Base-by-base conservation (phyloP, 2,329 filamentous ascomycete species). In the Trichoderma atroviride region DNA sequence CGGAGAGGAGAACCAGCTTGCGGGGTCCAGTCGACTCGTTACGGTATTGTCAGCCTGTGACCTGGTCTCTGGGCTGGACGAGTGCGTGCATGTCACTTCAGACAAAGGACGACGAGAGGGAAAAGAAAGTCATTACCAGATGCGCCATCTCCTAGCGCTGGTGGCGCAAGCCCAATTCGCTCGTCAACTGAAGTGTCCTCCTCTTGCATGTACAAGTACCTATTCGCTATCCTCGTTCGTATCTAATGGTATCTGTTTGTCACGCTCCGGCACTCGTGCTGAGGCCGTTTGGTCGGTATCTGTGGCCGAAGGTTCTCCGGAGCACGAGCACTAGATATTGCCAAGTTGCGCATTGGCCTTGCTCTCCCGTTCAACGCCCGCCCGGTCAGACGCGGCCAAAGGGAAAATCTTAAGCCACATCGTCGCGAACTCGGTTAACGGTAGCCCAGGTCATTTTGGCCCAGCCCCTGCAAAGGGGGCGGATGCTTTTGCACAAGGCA, bases 401-500 rank as follows among this genome's bases (percentile, higher is more conserved):
- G 6, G 11, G 33, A 57, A 63, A 35, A 57, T 24, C 27, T 24
- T 59, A 11, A 16, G 27, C 40, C 40, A 66, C 50, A 35, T 59
- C 63, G 55, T 66, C 53, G 50, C 63, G 29, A 24, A 66, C 63
- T 66, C 63, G 63, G 55, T 37, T 58, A 66, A 37, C 37, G 59
- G 56, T 64, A 22, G 31, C 16, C 59, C 59, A 64, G 50, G 50
- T 40, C 31, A 69, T 53, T 63, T 35, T 52, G 35, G 43, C 33
- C 22, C 14, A 66, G 55, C 27, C 62, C 63, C n/a, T 66, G 63
- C 63, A 66, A 66, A 66, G 63, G 53, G 63, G 29, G 35, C 59
- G 29, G 29, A 27, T 63, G 37, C 50, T 63, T 37, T 52, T 50
- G 50, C 24, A 43, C 33, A 27, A 55, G n/a, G 52, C 10, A 65